Conservation (phyloP, 306 rosid species). For the Hippophae rhamnoides region DNA sequence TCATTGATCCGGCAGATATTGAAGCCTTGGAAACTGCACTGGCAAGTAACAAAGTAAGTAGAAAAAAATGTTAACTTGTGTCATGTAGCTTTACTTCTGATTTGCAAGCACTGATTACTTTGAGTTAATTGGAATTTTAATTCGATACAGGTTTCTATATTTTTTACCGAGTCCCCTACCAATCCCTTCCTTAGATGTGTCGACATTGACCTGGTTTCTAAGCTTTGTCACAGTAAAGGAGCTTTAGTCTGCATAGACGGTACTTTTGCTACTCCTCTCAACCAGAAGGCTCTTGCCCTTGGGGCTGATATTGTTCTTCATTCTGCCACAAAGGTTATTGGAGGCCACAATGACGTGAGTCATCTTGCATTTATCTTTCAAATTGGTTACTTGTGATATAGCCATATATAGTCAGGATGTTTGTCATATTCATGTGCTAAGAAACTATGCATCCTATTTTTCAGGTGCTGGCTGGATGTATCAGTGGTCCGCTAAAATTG, state of each 20-base stretch:
- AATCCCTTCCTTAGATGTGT: slow-evolving; percentile 95
- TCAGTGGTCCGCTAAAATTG: slow-evolving; percentile 69
- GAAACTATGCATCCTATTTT: slow-evolving; percentile 7
- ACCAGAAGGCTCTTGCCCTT: slow-evolving; percentile 84
- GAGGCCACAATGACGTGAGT: slow-evolving; percentile 92
- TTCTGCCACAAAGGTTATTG: slow-evolving; percentile 78
- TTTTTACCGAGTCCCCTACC: slow-evolving; percentile 96
- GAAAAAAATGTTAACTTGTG: slow-evolving; percentile 6
- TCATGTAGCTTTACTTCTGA: slow-evolving; percentile 2
- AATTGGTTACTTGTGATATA: too few species aligned
- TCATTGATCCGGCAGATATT: slow-evolving; percentile 82
- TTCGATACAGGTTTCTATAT: slow-evolving; percentile 66
- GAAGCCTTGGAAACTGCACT: slow-evolving; percentile 62
- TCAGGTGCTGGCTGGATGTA: slow-evolving; percentile 84
- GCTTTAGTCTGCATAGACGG: slow-evolving; percentile 89
- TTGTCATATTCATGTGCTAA: slow-evolving; percentile 2
- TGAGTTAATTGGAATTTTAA: slow-evolving; percentile 9
- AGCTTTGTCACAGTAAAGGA: slow-evolving; percentile 72
- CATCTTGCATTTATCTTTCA: neutral
- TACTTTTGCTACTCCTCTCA: slow-evolving; percentile 92
- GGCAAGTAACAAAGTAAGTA: slow-evolving; percentile 63
- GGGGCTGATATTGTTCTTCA: slow-evolving; percentile 93
- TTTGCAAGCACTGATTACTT: neutral
- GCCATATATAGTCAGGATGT: neutral
- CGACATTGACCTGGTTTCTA: slow-evolving; percentile 83